Conservation (phyloP, 257 asterid genomes). For the Solanum boliviense region DNA sequence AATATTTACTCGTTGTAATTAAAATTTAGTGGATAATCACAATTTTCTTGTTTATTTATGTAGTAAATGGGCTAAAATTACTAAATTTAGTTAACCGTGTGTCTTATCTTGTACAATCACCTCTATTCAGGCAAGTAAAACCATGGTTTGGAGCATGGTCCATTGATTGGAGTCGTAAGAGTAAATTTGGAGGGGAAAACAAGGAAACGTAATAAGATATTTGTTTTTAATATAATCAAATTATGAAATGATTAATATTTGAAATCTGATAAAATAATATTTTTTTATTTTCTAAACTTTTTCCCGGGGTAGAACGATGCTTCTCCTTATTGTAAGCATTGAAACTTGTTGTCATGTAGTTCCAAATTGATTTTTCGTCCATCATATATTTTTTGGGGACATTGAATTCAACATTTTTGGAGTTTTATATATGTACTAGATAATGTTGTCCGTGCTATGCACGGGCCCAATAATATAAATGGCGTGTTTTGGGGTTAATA, state of each 20-base stretch:
- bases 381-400: not conserved
- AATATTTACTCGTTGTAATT: not conserved
- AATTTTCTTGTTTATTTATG: not conserved
- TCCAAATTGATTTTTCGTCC: not conserved
- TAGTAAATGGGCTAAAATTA: not conserved
- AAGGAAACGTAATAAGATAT: not conserved
- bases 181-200: not conserved
- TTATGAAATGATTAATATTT: not conserved
- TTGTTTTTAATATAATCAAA: not conserved
- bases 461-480: no score
- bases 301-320: not conserved
- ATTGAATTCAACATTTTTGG: not conserved
- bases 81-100: not conserved
- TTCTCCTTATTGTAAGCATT: not conserved
- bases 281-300: not conserved
- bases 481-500: no score
- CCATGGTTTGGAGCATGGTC: not conserved
- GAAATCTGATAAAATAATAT: not conserved
- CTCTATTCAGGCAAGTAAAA: not conserved
- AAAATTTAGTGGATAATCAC: not conserved
- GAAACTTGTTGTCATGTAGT: not conserved
- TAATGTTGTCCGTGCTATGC: no score
- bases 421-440: not conserved
- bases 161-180: not conserved
- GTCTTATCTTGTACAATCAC: not conserved